These are phyloP conservation scores for Thalassiosira pacifica DNA, from an alignment of 352 stramenopile genomes.

Conservation along the genomic window DNA sequence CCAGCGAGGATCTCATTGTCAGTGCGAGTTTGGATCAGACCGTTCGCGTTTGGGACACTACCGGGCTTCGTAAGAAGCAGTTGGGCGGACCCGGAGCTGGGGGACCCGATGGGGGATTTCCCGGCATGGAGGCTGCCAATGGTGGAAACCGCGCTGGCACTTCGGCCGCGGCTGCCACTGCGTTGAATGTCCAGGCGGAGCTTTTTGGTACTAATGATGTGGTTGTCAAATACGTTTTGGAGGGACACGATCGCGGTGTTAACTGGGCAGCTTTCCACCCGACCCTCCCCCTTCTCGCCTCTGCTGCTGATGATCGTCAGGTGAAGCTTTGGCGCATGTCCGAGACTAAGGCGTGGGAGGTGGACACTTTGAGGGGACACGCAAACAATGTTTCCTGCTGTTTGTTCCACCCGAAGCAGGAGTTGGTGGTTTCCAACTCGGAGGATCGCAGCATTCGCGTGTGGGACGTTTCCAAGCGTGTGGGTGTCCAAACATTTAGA, in stretches of 20 bases:
- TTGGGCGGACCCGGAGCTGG: slow-evolving; percentile 89
- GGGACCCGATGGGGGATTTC: slow-evolving; percentile 23
- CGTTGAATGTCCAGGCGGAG: slow-evolving; percentile 91
- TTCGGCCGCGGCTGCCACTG: slow-evolving; percentile 66
- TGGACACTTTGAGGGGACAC: slow-evolving; percentile 99
- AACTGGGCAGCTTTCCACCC: slow-evolving; percentile 99
- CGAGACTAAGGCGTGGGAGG: slow-evolving; percentile 99
- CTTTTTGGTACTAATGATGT: slow-evolving; percentile 99
- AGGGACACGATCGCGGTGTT: slow-evolving; percentile 99
- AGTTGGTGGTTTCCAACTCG: slow-evolving; percentile 99
- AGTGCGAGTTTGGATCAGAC: slow-evolving; percentile 99
- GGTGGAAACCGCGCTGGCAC: slow-evolving; percentile 13
- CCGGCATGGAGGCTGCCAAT: slow-evolving; percentile 62
- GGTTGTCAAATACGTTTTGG: slow-evolving; percentile 99
- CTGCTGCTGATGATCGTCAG: slow-evolving; percentile 98
- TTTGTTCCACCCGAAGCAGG: slow-evolving; percentile 99
- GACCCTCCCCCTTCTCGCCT: slow-evolving; percentile 97
- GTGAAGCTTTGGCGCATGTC: slow-evolving; percentile 99
- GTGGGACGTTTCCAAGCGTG: slow-evolving; percentile 99
- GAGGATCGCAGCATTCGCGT: slow-evolving; percentile 99
- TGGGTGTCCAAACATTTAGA: slow-evolving; percentile 98
- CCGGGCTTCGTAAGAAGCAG: slow-evolving; percentile 98
- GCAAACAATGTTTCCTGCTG: slow-evolving; percentile 99
- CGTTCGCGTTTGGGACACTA: slow-evolving; percentile 99
- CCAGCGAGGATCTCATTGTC: slow-evolving; percentile 99